These are phyloP conservation scores for Diaporthe sp. DNA, from an alignment of 2,329 filamentous ascomycete genomes.

Conservation along the genomic window DNA sequence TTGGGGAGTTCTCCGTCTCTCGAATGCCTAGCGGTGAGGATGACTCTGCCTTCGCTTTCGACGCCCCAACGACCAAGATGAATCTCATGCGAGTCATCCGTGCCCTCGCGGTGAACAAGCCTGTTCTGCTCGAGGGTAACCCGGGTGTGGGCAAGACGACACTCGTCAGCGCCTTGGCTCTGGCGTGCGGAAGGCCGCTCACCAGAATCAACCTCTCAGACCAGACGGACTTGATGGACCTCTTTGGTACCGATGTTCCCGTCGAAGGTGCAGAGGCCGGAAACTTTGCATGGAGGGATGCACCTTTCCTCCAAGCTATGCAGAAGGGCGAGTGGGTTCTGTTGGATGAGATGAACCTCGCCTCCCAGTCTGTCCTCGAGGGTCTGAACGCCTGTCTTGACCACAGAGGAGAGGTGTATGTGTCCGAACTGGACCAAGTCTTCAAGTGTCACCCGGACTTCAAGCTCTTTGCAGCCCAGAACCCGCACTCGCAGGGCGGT, in stretches of 20 bases:
- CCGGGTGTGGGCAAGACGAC: slow-evolving; percentile 99
- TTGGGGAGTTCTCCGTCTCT: slow-evolving; percentile 82
- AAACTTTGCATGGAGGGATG: slow-evolving; percentile 95
- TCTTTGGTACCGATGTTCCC: slow-evolving; percentile 97
- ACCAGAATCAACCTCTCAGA: slow-evolving; percentile 98
- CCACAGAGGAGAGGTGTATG: slow-evolving; percentile 94
- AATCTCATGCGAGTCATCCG: slow-evolving; percentile 94
- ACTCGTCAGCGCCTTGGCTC: slow-evolving; percentile 86
- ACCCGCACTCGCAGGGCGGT: slow-evolving; percentile 96
- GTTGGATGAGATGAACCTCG: slow-evolving; percentile 98
- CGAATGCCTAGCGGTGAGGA: slow-evolving; percentile 62
- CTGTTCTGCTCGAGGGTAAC: slow-evolving; percentile 93
- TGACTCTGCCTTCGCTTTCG: slow-evolving; percentile 79
- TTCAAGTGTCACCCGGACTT: slow-evolving; percentile 93
- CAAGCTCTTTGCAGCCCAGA: slow-evolving; percentile 96
- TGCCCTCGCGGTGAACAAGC: slow-evolving; percentile 89
- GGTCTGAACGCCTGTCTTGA: slow-evolving; percentile 97
- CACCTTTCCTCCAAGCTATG: slow-evolving; percentile 96
- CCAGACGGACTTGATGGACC: slow-evolving; percentile 96
- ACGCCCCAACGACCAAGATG: slow-evolving; percentile 88
- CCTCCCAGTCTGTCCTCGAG: slow-evolving; percentile 95
- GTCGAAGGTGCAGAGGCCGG: slow-evolving; percentile 93
- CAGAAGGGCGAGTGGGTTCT: slow-evolving; percentile 97
- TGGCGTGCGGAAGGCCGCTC: slow-evolving; percentile 82
- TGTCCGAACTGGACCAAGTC: slow-evolving; percentile 94